Conservation (phyloP, 139 green algal species). For the Penium margaritaceum region DNA sequence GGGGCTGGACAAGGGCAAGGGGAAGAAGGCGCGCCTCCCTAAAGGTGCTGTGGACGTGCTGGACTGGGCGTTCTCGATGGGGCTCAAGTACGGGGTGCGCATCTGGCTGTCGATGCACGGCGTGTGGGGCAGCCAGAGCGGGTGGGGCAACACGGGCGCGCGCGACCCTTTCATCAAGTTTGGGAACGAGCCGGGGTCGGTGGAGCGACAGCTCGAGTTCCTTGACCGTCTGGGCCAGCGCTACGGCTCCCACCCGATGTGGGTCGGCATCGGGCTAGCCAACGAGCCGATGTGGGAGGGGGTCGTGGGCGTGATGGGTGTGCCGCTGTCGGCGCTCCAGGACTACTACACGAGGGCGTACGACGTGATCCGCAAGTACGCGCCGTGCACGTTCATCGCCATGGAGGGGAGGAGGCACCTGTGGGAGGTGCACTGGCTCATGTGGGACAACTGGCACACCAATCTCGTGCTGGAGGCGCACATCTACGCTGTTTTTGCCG, state of each 20-base stretch:
- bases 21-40: too few species aligned
- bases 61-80: slow-evolving; percentile 19
- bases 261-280: slow-evolving; percentile 8
- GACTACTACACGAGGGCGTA: slow-evolving; percentile 15
- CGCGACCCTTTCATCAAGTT: background rate
- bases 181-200: background rate
- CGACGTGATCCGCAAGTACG: slow-evolving; percentile 10
- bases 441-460: slow-evolving; percentile 9
- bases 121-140: background rate
- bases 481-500: slow-evolving; percentile 13
- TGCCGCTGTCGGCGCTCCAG: background rate
- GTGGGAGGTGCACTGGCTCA: slow-evolving; percentile 10
- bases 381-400: slow-evolving; percentile 10
- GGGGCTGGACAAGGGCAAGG: too few species aligned
- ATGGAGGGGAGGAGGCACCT: slow-evolving; percentile 20
- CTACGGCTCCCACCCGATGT: slow-evolving; percentile 13
- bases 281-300: slow-evolving; percentile 11
- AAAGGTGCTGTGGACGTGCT: background rate
- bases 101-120: slow-evolving; percentile 17
- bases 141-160: background rate
- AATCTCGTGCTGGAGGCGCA: slow-evolving; percentile 14
- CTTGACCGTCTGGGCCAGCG: background rate
- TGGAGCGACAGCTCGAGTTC: background rate
- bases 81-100: slow-evolving; percentile 1
- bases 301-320: background rate